Base-by-base conservation (phyloP, 2,329 filamentous ascomycete species). In the Penicillium sp. region DNA sequence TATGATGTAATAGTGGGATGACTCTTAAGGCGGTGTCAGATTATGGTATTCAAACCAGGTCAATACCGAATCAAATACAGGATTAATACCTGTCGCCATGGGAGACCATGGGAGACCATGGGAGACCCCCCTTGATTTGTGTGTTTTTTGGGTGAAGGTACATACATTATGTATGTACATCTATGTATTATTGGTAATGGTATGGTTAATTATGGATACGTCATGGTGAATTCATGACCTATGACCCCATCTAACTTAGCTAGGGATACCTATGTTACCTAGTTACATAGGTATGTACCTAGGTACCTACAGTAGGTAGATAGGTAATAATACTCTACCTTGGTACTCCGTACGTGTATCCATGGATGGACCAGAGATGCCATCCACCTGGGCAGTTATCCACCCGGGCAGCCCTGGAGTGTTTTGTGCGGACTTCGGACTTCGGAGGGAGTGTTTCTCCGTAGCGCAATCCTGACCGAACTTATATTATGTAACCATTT, bases 1-100 rank as follows among this genome's bases (percentile, higher is more conserved):
- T 42, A 64, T 67, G 65, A 67, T 65, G 65, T 67, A 67, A 67
- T 63, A 56, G 58, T 57, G 63, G 56, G 63, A 59, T 63, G 60
- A 56, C 37, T 45, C 21, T 12, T 21, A 37, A 42, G 40, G 31
- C 38, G 27, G 21, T 56, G 45, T 47, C 37, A 27, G 3, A 21
- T 2, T 25, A 29, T 40, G 2, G 52, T 56, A 52, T 49, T 25
- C 1, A 25, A 25, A 25, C 25, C 4, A 25, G 25, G 6, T 25
- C 25, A 25, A 25, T 25, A 25, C 25, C 25, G 25, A 25, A 25
- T 25, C 25, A 4, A 25, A 25, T 25, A 25, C 25, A 25, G 25
- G 5, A 5, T n/a, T 27, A 29, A 50, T 56, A 48, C 41, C 5
- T 1, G 35, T 50, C n/a, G 12, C 35, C 25, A 27, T 40, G 6